Evolutionary conservation across 2,329 filamentous ascomycete genomes (phyloP).

Genomic region (Parafenestella ontariensis): DNA sequence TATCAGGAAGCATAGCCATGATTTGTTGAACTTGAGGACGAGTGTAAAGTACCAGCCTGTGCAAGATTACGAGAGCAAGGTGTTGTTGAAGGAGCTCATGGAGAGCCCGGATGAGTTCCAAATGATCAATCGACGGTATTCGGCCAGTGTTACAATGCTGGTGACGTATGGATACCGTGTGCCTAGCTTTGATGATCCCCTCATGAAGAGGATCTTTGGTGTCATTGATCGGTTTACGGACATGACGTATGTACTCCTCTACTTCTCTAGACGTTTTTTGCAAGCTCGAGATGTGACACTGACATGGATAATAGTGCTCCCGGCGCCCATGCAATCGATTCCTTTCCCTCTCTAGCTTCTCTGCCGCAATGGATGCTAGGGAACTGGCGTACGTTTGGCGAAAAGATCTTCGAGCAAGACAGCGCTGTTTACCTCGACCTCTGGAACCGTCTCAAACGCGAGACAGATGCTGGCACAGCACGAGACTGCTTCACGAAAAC

Average conservation of each 20-base stretch:
- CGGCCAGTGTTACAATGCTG: constrained; percentile 43
- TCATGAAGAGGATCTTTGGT: constrained; percentile 42
- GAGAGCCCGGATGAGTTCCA: constrained; percentile 41
- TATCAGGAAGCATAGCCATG: constrained; percentile 46
- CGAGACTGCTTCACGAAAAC: constrained; percentile 45
- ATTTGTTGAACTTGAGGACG: constrained; percentile 38
- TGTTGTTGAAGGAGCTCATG: constrained; percentile 55
- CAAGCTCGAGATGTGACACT: not conserved
- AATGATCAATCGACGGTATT: constrained; percentile 41
- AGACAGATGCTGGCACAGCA: constrained; percentile 39
- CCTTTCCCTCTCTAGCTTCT: constrained; percentile 38
- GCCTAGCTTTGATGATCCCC: constrained; percentile 38
- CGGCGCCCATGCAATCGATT: constrained; percentile 36
- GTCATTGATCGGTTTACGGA: constrained; percentile 42
- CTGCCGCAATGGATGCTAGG: constrained; percentile 42
- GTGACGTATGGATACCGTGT: constrained; percentile 47
- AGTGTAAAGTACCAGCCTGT: constrained; percentile 50
- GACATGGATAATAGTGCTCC: constrained; percentile 15
- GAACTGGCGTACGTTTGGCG: constrained; percentile 37
- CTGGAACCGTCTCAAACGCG: constrained; percentile 40
- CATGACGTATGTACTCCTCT: constrained; percentile 26
- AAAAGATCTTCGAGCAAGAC: constrained; percentile 39
- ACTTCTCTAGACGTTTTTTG: not conserved
- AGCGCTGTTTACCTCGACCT: constrained; percentile 42
- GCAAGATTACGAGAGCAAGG: constrained; percentile 57